Conservation (phyloP, 2,329 filamentous ascomycete genomes). For the Cladophialophora bantiana region DNA sequence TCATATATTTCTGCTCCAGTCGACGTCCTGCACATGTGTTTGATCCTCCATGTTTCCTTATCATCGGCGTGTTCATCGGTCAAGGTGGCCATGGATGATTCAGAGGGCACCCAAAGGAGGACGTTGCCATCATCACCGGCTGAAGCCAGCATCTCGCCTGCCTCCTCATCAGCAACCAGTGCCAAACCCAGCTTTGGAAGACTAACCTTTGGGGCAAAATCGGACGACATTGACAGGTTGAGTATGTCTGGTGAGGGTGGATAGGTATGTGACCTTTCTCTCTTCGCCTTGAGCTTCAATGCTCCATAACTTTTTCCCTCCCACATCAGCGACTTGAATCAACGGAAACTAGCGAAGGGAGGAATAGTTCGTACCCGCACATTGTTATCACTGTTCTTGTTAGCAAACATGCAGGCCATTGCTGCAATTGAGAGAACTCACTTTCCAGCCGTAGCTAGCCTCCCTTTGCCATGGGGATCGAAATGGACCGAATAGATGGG, state of each 20-base stretch:
- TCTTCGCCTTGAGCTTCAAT: slow-evolving; percentile 85
- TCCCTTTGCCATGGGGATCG: slow-evolving; percentile 87
- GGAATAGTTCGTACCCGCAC: slow-evolving; percentile 71
- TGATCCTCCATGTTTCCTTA: slow-evolving; percentile 95
- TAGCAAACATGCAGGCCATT: slow-evolving; percentile 20
- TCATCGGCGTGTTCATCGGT: slow-evolving; percentile 88
- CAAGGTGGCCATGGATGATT: slow-evolving; percentile 70
- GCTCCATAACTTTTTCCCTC: slow-evolving; percentile 76
- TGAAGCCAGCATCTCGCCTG: slow-evolving; percentile 91
- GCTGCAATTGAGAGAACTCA: slow-evolving; percentile 42
- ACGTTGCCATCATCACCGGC: slow-evolving; percentile 98
- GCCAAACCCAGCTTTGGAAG: slow-evolving; percentile 9
- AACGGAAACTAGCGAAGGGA: slow-evolving; percentile 38
- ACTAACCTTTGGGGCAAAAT: slow-evolving; percentile 87
- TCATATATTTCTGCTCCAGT: slow-evolving; percentile 94
- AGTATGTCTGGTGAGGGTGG: slow-evolving; percentile 89
- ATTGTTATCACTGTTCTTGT: slow-evolving; percentile 74
- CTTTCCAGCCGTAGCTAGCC: slow-evolving; percentile 91
- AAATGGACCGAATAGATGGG: slow-evolving; percentile 98
- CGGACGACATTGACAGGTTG: slow-evolving; percentile 98
- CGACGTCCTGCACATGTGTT: slow-evolving; percentile 95
- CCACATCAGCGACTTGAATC: slow-evolving; percentile 46
- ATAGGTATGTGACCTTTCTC: slow-evolving; percentile 87
- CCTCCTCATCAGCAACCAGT: slow-evolving; percentile 40
- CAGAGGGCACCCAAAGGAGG: slow-evolving; percentile 91